Evolutionary conservation across 441 rosid genomes (phyloP).

Genomic region (Euphorbia schlechtendalii): DNA sequence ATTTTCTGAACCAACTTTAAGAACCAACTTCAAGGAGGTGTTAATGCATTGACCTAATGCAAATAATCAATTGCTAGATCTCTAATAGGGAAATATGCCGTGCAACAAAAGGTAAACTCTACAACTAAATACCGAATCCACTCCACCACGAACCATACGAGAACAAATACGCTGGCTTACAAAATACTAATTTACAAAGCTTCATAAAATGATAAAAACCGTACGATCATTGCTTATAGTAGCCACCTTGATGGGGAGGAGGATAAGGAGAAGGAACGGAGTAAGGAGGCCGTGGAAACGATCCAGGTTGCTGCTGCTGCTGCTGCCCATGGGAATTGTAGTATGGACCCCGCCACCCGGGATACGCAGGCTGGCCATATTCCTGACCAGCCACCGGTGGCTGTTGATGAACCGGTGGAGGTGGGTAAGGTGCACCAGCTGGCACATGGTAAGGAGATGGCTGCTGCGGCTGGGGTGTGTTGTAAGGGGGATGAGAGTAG

Average conservation of each 20-base stretch:
- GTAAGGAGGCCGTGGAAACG: conserved; percentile 73
- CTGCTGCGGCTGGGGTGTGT: conserved; percentile 39
- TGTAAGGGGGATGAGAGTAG: conserved; percentile 47
- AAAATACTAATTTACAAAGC: conserved; percentile 4
- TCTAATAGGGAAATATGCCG: background rate
- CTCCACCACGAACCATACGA: background rate
- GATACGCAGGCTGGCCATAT: conserved; percentile 81
- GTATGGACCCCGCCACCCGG: conserved; percentile 91
- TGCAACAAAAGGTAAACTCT: conserved; percentile 1
- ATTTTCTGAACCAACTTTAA: too few species aligned
- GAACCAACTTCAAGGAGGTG: too few species aligned
- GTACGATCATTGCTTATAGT: conserved; percentile 50
- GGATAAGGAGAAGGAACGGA: conserved; percentile 58
- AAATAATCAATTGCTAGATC: background rate
- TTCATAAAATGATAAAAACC: background rate
- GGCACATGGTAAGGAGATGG: conserved; percentile 53
- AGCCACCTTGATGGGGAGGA: conserved; percentile 69
- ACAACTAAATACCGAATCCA: background rate
- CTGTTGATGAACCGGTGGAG: conserved; percentile 53
- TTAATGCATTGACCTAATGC: too few species aligned
- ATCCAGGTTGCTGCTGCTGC: conserved; percentile 55
- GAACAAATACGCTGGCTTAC: background rate
- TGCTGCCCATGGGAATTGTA: conserved; percentile 68
- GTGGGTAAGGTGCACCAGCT: conserved; percentile 45
- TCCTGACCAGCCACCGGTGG: conserved; percentile 48